These are phyloP conservation scores for Trichoderma asperellum DNA, from an alignment of 2,329 filamentous ascomycete species.

Conservation along the genomic window DNA sequence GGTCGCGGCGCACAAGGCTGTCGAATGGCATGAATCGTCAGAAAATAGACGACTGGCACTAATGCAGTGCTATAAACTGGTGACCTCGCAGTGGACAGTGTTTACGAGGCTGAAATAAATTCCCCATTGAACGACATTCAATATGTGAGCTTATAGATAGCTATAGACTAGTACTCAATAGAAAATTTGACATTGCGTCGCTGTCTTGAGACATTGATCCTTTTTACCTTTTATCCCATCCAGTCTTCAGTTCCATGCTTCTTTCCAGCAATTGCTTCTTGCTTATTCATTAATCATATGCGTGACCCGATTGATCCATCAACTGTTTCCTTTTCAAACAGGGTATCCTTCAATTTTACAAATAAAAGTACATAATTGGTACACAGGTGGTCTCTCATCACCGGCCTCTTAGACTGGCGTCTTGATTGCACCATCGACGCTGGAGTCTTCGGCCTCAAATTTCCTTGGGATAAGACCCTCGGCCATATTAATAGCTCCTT, in stretches of 20 bases:
- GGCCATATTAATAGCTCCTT: constrained; percentile 82
- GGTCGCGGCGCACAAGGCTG: background rate
- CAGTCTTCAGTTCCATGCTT: background rate
- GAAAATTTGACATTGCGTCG: background rate
- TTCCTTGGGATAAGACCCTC: constrained; percentile 65
- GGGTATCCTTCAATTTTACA: constrained; percentile 30
- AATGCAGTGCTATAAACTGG: background rate
- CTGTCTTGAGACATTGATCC: background rate
- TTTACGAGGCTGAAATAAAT: background rate
- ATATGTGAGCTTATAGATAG: background rate
- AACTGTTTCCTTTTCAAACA: background rate
- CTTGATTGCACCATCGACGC: constrained; percentile 47
- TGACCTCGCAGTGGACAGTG: background rate
- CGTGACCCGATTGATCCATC: background rate
- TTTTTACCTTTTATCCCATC: background rate
- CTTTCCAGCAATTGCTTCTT: background rate
- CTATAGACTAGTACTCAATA: background rate
- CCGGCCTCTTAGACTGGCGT: constrained; percentile 42
- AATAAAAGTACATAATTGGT: constrained; percentile 14
- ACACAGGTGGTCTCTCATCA: background rate
- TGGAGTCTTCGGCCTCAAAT: constrained; percentile 53
- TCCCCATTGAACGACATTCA: background rate
- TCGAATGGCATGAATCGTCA: background rate
- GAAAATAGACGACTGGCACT: background rate
- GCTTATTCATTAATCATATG: constrained; percentile 7